These are phyloP conservation scores for Cylindrodendrum hubeiense DNA, from an alignment of 2,329 filamentous ascomycete species.

Conservation along the genomic window DNA sequence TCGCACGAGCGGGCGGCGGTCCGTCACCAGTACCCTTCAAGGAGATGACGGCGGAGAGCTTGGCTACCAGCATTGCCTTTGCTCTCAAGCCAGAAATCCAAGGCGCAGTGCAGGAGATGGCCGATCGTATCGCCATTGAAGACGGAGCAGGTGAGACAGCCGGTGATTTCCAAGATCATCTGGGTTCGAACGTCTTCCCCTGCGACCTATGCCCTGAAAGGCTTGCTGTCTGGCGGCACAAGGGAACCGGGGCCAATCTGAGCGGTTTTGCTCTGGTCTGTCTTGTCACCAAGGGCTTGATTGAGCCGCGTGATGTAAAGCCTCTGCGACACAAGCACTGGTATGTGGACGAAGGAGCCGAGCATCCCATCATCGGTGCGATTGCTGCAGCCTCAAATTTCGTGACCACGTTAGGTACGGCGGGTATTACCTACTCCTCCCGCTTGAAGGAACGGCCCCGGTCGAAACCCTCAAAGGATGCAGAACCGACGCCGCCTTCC, in stretches of 20 bases:
- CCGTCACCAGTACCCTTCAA: slow-evolving; percentile 70
- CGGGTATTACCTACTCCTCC: slow-evolving; percentile 34
- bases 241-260: slow-evolving; percentile 64
- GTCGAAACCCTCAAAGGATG: neutral
- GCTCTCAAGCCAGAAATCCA: slow-evolving; percentile 64
- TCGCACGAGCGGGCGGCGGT: slow-evolving; percentile 70
- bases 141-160: slow-evolving; percentile 65
- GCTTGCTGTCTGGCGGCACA: slow-evolving; percentile 73
- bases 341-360: slow-evolving; percentile 73
- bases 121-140: slow-evolving; percentile 65
- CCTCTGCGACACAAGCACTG: slow-evolving; percentile 64
- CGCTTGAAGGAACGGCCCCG: slow-evolving; percentile 26
- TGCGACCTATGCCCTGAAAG: slow-evolving; percentile 70
- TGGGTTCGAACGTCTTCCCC: slow-evolving; percentile 65
- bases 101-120: slow-evolving; percentile 55
- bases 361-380: slow-evolving; percentile 73
- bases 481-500: neutral
- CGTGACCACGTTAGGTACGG: slow-evolving; percentile 66
- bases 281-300: slow-evolving; percentile 64
- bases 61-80: slow-evolving; percentile 65
- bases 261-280: slow-evolving; percentile 72
- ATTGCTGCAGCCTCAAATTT: slow-evolving; percentile 75
- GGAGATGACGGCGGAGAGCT: slow-evolving; percentile 66
- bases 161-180: slow-evolving; percentile 65
- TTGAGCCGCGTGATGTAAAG: slow-evolving; percentile 70